phyloP scores from a whole-genome alignment of 1,139 yeast species.

The Nadsonia commutata region DNA sequence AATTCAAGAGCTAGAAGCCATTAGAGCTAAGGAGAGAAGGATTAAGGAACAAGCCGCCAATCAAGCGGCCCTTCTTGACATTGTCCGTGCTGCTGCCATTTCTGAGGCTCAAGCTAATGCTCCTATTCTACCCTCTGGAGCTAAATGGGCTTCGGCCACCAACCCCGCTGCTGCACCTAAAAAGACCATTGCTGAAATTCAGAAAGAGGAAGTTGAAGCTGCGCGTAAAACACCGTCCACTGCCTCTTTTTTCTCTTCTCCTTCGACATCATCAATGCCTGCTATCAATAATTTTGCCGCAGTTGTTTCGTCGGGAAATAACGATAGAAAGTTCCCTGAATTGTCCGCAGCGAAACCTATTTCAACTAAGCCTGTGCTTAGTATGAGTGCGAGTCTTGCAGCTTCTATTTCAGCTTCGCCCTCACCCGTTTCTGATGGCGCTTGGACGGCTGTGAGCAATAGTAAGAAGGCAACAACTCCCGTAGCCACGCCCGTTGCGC shows the following conservation, averaged over 20 bases:
- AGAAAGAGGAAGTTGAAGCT: constrained; percentile 28
- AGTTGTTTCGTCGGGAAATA: constrained; percentile 8
- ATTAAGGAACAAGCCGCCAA: constrained; percentile 20
- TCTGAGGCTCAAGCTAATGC: constrained; percentile 9
- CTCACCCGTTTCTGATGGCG: constrained; percentile 8
- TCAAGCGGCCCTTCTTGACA: constrained; percentile 10
- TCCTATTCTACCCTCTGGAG: constrained; percentile 31
- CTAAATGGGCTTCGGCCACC: constrained; percentile 41
- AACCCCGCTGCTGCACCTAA: constrained; percentile 17
- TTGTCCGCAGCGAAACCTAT: constrained; percentile 14
- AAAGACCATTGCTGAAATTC: constrained; percentile 34
- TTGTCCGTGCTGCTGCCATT: constrained; percentile 11
- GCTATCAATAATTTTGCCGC: constrained; percentile 5
- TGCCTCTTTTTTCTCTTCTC: neutral
- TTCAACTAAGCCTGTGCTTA: constrained; percentile 8
- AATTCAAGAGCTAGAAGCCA: constrained; percentile 56
- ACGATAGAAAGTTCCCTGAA: constrained; percentile 21
- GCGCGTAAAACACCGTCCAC: constrained; percentile 19
- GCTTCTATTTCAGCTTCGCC: constrained; percentile 20
- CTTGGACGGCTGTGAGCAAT: constrained; percentile 8
- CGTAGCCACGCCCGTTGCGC: constrained; percentile 29
- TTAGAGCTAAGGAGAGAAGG: constrained; percentile 21
- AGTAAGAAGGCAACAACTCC: constrained; percentile 26
- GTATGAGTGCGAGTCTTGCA: constrained; percentile 10
- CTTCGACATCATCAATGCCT: no score